A percentile compares a stretch with the other conserved stretches of the same genome.
phyloP scores from a whole-genome alignment of 1,284 basidiomycete genomes.

The Chiua sp. region DNA sequence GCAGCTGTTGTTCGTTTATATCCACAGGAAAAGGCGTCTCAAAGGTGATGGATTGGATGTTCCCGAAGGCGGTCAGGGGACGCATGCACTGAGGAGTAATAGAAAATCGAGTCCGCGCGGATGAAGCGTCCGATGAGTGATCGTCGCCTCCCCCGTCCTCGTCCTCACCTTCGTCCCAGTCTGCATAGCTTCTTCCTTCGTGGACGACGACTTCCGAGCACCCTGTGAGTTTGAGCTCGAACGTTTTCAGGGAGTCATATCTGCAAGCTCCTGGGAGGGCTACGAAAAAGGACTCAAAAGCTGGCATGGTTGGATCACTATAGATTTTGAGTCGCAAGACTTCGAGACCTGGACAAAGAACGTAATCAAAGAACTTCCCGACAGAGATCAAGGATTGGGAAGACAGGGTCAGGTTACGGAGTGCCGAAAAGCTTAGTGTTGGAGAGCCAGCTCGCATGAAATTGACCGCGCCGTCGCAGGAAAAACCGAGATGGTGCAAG shows the following conservation, averaged over 20 bases:
- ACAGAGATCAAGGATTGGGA: no score
- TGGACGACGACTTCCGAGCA: no score
- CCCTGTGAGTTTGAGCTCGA: conserved; percentile 2
- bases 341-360: no score
- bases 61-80: conserved; percentile 15
- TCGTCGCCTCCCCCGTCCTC: no score
- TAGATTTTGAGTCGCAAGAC: background rate
- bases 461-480: no score
- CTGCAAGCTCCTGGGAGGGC: conserved; percentile 6
- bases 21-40: conserved; percentile 3
- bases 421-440: background rate
- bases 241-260: background rate
- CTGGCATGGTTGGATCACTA: background rate
- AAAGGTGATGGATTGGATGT: conserved; percentile 13
- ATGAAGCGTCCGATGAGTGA: background rate
- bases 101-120: background rate
- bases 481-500: no score
- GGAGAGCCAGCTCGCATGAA: no score
- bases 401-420: background rate
- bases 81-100: conserved; percentile 9
- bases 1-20: conserved; percentile 12
- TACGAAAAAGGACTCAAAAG: conserved; percentile 11
- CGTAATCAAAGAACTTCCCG: no score
- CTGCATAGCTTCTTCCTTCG: no score
- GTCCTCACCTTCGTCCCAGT: no score